phyloP scores from a whole-genome alignment of 2,329 filamentous ascomycete genomes.

The Pyrenochaeta sp. region DNA sequence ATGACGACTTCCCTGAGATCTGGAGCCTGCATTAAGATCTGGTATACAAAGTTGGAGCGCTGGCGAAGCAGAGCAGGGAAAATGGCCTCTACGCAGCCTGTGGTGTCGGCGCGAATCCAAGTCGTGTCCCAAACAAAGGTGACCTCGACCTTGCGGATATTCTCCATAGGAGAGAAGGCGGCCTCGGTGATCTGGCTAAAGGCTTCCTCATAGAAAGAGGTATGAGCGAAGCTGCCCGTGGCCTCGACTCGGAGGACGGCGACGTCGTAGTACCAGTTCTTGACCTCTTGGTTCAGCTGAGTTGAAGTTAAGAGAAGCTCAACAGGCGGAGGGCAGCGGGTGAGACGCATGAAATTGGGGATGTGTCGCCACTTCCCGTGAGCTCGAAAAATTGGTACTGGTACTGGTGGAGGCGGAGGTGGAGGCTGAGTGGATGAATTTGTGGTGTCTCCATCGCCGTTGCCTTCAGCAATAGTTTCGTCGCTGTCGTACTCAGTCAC shows the following conservation, averaged over 20 bases:
- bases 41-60: conserved; percentile 31
- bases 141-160: conserved; percentile 43
- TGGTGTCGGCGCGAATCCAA: conserved; percentile 36
- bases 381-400: conserved; percentile 19
- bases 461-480: conserved; percentile 3
- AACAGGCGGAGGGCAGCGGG: conserved; percentile 39
- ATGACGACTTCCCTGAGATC: conserved; percentile 35
- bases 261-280: conserved; percentile 46
- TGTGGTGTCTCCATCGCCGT: conserved; percentile 4
- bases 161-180: conserved; percentile 44
- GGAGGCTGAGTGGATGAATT: background rate
- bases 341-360: conserved; percentile 43
- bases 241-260: conserved; percentile 38
- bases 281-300: conserved; percentile 38
- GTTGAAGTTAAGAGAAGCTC: conserved; percentile 41
- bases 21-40: conserved; percentile 36
- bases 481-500: conserved; percentile 9
- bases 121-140: conserved; percentile 45
- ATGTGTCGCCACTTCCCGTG: conserved; percentile 45
- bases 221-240: conserved; percentile 46
- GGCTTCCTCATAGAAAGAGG: conserved; percentile 42
- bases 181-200: conserved; percentile 38
- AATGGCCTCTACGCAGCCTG: conserved; percentile 26
- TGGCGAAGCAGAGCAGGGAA: conserved; percentile 38
- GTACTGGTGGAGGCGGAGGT: conserved; percentile 6